Conservation (phyloP, 2,329 filamentous ascomycete species). For the Westerdykella sp. region DNA sequence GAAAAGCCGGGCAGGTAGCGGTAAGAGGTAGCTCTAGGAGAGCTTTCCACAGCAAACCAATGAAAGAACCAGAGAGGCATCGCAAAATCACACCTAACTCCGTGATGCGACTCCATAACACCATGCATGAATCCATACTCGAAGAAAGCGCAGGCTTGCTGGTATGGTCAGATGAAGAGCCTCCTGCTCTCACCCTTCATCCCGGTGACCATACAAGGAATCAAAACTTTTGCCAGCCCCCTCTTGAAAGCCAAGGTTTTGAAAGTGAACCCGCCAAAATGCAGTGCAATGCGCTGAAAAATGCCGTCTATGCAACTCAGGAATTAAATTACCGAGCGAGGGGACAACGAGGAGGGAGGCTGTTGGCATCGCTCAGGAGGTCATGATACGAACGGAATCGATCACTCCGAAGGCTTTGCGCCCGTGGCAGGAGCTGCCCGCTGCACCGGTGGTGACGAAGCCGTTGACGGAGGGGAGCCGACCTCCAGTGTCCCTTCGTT, state of each 20-base stretch:
- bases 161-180: no score
- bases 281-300: slow-evolving; percentile 35
- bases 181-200: no score
- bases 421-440: slow-evolving; percentile 41
- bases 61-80: no score
- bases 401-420: slow-evolving; percentile 35
- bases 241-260: slow-evolving; percentile 10
- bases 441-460: slow-evolving; percentile 59
- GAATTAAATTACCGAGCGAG: slow-evolving; percentile 36
- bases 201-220: slow-evolving; percentile 5
- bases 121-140: no score
- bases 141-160: no score
- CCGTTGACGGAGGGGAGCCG: slow-evolving; percentile 62
- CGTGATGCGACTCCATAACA: no score
- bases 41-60: no score
- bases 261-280: slow-evolving; percentile 30
- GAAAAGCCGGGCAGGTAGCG: no score
- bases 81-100: no score
- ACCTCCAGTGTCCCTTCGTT: slow-evolving; percentile 53
- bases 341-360: slow-evolving; percentile 1
- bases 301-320: slow-evolving; percentile 39
- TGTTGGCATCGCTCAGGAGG: neutral
- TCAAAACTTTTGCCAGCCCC: slow-evolving; percentile 20
- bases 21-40: no score
- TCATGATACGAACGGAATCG: slow-evolving; percentile 11